These are phyloP conservation scores for Larix kaempferi DNA, from an alignment of 75 land plant species.

Conservation along the genomic window DNA sequence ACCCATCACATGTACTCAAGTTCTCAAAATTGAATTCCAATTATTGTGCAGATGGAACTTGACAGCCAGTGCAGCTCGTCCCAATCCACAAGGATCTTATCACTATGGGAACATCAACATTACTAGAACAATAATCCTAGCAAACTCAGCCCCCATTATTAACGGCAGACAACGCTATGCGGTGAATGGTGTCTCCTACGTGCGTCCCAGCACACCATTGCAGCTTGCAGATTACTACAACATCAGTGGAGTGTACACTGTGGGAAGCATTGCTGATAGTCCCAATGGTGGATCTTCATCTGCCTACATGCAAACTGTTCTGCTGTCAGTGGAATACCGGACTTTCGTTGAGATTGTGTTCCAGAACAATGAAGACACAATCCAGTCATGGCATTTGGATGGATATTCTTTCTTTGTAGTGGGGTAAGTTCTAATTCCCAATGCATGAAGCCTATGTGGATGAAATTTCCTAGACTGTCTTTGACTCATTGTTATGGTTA, in stretches of 20 bases:
- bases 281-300: constrained; percentile 25
- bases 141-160: constrained; percentile 26
- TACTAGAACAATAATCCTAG: constrained; percentile 39
- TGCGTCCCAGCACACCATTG: constrained; percentile 48
- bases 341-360: constrained; percentile 66
- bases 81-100: constrained; percentile 84
- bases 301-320: constrained; percentile 18
- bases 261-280: constrained; percentile 43
- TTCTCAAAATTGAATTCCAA: too few species aligned
- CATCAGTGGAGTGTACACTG: constrained; percentile 41
- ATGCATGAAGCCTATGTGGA: too few species aligned
- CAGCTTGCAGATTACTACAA: constrained; percentile 66
- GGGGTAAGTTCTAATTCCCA: constrained; percentile 5
- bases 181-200: constrained; percentile 58
- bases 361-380: constrained; percentile 56
- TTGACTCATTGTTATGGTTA: too few species aligned
- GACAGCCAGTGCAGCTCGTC: constrained; percentile 84
- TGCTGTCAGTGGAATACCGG: constrained; percentile 35
- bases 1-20: too few species aligned
- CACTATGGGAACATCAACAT: constrained; percentile 63
- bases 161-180: constrained; percentile 45
- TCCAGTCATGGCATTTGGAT: constrained; percentile 70
- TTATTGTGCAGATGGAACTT: constrained; percentile 44
- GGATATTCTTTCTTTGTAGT: constrained; percentile 78
- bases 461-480: too few species aligned